phyloP scores from a whole-genome alignment of 2,329 filamentous ascomycete species.

The Beauveria brongniartii region DNA sequence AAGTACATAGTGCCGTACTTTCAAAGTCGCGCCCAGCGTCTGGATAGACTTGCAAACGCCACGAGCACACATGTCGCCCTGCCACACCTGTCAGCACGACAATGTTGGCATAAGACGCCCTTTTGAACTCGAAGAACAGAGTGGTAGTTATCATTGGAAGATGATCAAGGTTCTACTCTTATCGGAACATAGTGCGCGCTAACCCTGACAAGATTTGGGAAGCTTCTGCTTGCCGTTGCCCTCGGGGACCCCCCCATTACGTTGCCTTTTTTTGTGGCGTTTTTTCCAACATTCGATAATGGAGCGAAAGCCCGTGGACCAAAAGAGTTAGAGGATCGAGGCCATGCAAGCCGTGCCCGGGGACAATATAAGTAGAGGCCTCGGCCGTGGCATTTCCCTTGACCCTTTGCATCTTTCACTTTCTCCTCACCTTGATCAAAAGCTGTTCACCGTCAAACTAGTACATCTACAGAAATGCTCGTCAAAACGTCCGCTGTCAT shows the following conservation, averaged over 20 bases:
- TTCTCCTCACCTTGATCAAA: not conserved
- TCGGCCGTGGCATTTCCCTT: not conserved
- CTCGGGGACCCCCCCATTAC: not conserved
- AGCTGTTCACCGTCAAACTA: not conserved
- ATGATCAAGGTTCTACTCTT: too few species aligned
- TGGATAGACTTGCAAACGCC: not conserved
- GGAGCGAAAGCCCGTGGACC: not conserved
- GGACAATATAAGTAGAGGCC: not conserved
- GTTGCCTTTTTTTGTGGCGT: not conserved
- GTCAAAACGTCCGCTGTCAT: not conserved
- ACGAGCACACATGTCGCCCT: not conserved
- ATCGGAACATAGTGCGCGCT: not conserved
- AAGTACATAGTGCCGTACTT: not conserved
- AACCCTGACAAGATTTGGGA: not conserved
- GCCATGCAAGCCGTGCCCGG: not conserved
- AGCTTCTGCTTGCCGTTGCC: not conserved
- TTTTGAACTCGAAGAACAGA: not conserved
- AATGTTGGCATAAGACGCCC: not conserved
- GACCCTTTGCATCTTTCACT: not conserved
- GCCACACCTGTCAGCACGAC: not conserved
- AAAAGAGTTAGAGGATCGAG: not conserved
- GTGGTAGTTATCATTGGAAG: not conserved
- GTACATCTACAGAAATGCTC: not conserved
- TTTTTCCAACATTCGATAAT: not conserved
- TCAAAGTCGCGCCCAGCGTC: not conserved